Base-by-base conservation (phyloP, 306 rosid species). In the Astragalus membranaceus region DNA sequence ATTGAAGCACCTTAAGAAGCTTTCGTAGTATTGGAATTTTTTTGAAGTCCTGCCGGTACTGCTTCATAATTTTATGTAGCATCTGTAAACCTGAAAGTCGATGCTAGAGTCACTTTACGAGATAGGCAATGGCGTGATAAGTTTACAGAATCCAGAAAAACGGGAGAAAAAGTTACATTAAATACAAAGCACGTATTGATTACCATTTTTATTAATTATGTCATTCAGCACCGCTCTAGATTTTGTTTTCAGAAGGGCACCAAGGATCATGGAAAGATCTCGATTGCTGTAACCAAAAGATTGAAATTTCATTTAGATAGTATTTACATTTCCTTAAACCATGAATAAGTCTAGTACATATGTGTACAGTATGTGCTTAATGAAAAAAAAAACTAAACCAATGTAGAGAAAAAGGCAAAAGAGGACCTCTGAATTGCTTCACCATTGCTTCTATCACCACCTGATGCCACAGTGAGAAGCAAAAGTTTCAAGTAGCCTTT, bases 221-320 rank as follows among this genome's bases (percentile, higher is more conserved):
- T 95, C 99, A 50, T 67, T 78, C 86, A 95, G 81, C 78, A 95
- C 99, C 10, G 84, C 74, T 73, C 96, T 87, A 7, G 99, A 91
- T 81, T 86, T 91, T 72, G 99, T 95, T 85, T 95, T 95, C 81
- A 95, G 80, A 77, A 95, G 91, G 12, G 96, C 97, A 57, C 87
- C 99, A 75, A 95, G 96, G 77, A 95, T 95, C 97, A 95, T 95
- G 17, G 99, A 95, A 82, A 95, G 96, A 82, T 95, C 99, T 79
- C 99, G 96, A 80, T 91, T 91, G 82, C 99, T 95, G 88, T 64
- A 78, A 74, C 43, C 64, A 85, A 78, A 10, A 64, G 57, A 69
- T 59, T 12, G 55, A 55, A 54, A 60, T 44, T 42, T 62, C 73
- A 47, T 41, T 67, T 37, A 72, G 20, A 70, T 48, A 47, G 44